These are phyloP conservation scores for Fonsecaea multimorphosa DNA, from an alignment of 2,329 filamentous ascomycete genomes.

Conservation along the genomic window DNA sequence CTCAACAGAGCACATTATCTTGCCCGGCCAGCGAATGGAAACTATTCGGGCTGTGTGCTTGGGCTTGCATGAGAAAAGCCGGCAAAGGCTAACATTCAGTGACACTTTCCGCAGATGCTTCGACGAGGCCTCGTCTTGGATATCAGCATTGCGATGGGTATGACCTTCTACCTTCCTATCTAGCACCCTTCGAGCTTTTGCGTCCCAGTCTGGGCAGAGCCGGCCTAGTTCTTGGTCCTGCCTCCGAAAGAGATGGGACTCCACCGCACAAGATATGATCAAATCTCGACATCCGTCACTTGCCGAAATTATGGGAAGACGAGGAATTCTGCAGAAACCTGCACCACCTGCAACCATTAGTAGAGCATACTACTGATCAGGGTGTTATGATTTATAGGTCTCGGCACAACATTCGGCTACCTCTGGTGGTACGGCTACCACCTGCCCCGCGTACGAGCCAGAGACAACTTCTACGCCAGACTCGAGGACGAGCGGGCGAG, in stretches of 20 bases:
- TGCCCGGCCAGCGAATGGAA: no score
- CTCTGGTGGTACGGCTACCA: conserved; percentile 73
- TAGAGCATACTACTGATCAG: conserved; percentile 11
- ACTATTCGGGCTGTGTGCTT: no score
- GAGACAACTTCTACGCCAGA: conserved; percentile 68
- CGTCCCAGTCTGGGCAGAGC: neutral
- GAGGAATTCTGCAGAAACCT: neutral
- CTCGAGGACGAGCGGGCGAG: conserved; percentile 66
- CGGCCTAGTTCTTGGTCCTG: neutral
- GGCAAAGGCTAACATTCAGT: no score
- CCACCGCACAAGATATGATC: neutral
- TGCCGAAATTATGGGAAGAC: neutral
- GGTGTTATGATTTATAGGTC: conserved; percentile 53
- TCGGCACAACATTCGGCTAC: conserved; percentile 68
- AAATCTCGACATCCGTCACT: neutral
- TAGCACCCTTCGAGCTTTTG: conserved; percentile 3
- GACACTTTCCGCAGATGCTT: conserved; percentile 63
- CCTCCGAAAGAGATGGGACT: neutral
- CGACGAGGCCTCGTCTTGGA: conserved; percentile 70
- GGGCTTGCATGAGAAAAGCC: no score
- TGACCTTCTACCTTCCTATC: conserved; percentile 45
- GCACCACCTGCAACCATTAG: no score
- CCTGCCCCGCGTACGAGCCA: conserved; percentile 67
- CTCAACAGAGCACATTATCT: no score
- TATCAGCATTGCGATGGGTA: conserved; percentile 69